Percentiles rank a stretch among this genome's conserved stretches.
phyloP scores from a whole-genome alignment of 768 basidiomycete genomes.

The Serendipita indica region DNA sequence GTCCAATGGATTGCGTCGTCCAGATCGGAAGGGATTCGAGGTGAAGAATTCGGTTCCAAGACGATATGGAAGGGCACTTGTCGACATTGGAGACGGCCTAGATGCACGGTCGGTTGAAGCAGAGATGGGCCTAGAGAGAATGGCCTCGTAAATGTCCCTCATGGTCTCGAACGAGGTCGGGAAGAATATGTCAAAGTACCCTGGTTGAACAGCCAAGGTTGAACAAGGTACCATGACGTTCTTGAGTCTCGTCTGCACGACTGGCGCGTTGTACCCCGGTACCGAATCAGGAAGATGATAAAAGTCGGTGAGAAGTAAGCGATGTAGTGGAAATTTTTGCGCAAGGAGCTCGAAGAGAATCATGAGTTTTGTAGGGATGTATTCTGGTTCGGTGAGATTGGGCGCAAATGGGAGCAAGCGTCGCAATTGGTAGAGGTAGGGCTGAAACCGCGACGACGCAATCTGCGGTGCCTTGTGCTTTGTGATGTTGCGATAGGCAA shows the following conservation, averaged over 20 bases:
- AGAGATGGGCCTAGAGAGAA: constrained; percentile 44
- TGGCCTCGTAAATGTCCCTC: constrained; percentile 79
- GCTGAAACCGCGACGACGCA: constrained; percentile 39
- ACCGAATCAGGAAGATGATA: constrained; percentile 75
- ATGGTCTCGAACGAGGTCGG: constrained; percentile 79
- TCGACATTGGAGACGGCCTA: constrained; percentile 39
- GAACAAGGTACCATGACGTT: constrained; percentile 77
- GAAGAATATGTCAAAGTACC: constrained; percentile 98
- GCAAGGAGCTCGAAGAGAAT: constrained; percentile 72
- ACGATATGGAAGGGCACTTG: constrained; percentile 34
- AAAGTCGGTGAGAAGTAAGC: constrained; percentile 91
- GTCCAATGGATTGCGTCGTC: constrained; percentile 48
- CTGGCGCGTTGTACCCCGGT: constrained; percentile 64
- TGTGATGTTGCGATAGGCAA: constrained; percentile 48
- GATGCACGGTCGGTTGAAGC: constrained; percentile 21
- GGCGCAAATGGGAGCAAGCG: constrained; percentile 70
- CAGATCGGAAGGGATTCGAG: constrained; percentile 35
- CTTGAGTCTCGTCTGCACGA: constrained; percentile 85
- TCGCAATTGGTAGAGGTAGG: constrained; percentile 49
- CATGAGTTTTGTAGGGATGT: constrained; percentile 81
- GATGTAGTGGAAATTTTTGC: constrained; percentile 75
- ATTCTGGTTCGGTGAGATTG: constrained; percentile 78
- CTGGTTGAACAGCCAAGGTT: constrained; percentile 83
- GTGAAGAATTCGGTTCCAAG: constrained; percentile 58
- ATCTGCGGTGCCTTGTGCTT: constrained; percentile 42